Percentiles rank a stretch among this genome's conserved stretches.
phyloP scores from a whole-genome alignment of 768 basidiomycete species.

The Megacollybia marginata region DNA sequence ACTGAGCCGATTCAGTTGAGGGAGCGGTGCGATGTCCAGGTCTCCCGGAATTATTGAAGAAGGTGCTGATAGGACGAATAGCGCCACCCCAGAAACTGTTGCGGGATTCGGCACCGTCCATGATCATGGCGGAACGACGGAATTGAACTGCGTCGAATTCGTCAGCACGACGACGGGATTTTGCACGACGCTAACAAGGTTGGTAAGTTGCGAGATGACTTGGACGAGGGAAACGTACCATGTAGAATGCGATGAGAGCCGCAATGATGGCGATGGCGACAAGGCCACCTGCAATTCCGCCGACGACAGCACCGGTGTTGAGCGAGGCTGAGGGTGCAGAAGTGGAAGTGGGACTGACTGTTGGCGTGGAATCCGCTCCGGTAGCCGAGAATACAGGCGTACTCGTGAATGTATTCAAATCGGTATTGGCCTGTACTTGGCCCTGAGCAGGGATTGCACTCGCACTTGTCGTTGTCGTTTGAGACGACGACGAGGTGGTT shows the following conservation, averaged over 20 bases:
- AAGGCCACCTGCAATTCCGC: conserved; percentile 31
- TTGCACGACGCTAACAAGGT: conserved; percentile 27
- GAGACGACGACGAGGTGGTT: conserved; percentile 2
- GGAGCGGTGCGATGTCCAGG: conserved; percentile 18
- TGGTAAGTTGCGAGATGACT: conserved; percentile 1
- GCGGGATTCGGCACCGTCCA: conserved; percentile 17
- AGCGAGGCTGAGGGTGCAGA: conserved; percentile 14
- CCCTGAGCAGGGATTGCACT: too few relatives aligned
- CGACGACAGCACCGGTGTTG: conserved; percentile 35
- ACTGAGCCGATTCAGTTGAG: conserved; percentile 18
- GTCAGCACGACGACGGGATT: conserved; percentile 20
- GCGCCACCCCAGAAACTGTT: conserved; percentile 17
- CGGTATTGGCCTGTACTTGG: conserved; percentile 5
- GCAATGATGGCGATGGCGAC: conserved; percentile 27
- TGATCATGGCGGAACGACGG: conserved; percentile 14
- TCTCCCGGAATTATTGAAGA: neutral
- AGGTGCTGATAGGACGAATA: neutral
- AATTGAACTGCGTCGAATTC: conserved; percentile 28
- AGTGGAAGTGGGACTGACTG: conserved; percentile 9
- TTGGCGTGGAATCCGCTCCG: conserved; percentile 7
- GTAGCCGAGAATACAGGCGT: neutral
- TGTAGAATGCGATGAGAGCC: conserved; percentile 26
- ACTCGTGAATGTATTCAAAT: neutral
- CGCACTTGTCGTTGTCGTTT: conserved; percentile 14
- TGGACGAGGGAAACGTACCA: conserved; percentile 21